These are phyloP conservation scores for Neurospora africana DNA, from an alignment of 495 filamentous ascomycete species.

Conservation along the genomic window DNA sequence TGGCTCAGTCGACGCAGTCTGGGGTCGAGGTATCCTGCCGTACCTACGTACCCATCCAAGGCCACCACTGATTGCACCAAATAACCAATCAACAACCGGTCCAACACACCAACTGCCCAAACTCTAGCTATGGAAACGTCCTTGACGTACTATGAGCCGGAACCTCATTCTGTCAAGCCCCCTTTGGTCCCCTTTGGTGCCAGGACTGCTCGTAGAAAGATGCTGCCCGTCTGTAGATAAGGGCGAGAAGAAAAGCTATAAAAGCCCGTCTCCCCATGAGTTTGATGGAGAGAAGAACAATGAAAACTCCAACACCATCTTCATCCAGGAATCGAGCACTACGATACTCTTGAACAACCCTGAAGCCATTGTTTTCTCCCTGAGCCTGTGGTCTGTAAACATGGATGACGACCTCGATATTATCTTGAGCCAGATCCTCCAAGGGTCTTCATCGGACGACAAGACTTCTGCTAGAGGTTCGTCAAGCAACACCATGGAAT, in stretches of 20 bases:
- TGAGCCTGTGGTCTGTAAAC: neutral
- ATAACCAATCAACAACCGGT: too few relatives aligned
- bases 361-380: neutral
- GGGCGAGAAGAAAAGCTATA: neutral
- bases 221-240: neutral
- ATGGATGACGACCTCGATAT: neutral
- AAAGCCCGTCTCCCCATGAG: neutral
- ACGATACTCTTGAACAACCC: neutral
- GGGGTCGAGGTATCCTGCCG: too few relatives aligned
- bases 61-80: neutral
- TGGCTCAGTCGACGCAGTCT: too few relatives aligned
- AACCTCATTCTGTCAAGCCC: neutral
- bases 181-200: too few relatives aligned
- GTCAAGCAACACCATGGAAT: neutral
- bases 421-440: neutral
- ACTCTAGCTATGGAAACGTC: neutral
- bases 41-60: too few relatives aligned
- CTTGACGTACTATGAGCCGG: neutral
- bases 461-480: neutral
- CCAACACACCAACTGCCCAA: too few relatives aligned
- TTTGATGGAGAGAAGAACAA: neutral
- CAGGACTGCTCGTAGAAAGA: too few relatives aligned
- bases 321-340: neutral
- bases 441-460: neutral
- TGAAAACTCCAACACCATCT: neutral